phyloP scores from a whole-genome alignment of 345 rosid genomes.

The Anastatica hierochuntica region DNA sequence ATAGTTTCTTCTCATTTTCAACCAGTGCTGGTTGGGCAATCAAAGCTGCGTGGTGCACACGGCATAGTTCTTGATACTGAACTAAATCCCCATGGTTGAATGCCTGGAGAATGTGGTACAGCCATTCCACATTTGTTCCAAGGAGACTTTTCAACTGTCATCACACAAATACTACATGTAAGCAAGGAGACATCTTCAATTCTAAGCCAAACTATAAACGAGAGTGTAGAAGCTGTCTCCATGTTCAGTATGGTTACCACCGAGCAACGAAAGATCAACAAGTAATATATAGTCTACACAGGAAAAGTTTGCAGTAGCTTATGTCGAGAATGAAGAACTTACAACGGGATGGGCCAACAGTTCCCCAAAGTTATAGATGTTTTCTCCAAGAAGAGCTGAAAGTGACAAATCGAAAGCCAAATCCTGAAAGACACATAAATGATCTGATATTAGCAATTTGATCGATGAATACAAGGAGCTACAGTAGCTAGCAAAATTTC shows the following conservation, averaged over 20 bases:
- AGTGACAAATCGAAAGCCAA: constrained; percentile 97
- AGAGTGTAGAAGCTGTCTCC: neutral
- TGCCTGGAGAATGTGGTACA: constrained; percentile 87
- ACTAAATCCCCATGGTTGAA: constrained; percentile 82
- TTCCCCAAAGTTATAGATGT: constrained; percentile 97
- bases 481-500: neutral
- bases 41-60: constrained; percentile 67
- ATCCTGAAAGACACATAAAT: constrained; percentile 44
- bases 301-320: neutral
- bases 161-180: neutral
- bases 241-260: neutral
- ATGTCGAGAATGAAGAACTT: constrained; percentile 29
- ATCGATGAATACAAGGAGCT: neutral
- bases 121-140: constrained; percentile 91
- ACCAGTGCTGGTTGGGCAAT: constrained; percentile 92
- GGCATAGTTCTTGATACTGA: constrained; percentile 81
- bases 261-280: neutral
- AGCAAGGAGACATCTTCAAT: neutral
- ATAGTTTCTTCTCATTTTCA: constrained; percentile 74
- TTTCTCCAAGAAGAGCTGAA: constrained; percentile 96
- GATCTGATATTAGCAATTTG: constrained; percentile 1
- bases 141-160: constrained; percentile 81
- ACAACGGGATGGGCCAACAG: constrained; percentile 98
- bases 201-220: neutral
- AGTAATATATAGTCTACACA: neutral